Conservation (phyloP, 805 yeast species). For the Pichia exigua region DNA sequence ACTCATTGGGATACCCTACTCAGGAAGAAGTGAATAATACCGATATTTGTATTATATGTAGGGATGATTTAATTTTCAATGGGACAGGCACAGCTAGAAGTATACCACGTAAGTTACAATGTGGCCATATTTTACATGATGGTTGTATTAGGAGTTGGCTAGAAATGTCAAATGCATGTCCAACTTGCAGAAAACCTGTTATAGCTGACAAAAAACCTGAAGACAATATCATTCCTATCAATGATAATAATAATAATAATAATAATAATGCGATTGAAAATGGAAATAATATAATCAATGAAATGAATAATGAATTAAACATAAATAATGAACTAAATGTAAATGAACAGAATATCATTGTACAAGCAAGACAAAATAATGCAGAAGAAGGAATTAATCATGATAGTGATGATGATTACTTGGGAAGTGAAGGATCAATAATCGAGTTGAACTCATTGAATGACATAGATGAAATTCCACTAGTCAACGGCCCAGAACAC, state of each 20-base stretch:
- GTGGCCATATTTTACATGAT: conserved; percentile 84
- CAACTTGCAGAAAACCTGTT: conserved; percentile 77
- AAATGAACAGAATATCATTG: background rate
- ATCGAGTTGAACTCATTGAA: background rate
- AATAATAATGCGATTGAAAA: background rate
- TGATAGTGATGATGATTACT: background rate
- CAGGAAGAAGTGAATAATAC: conserved; percentile 51
- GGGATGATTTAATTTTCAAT: conserved; percentile 71
- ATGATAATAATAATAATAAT: background rate
- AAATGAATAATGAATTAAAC: background rate
- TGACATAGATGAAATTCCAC: background rate
- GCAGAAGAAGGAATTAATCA: background rate
- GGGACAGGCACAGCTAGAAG: conserved; percentile 30
- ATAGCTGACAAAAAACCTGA: conserved; percentile 19
- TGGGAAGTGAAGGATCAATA: background rate
- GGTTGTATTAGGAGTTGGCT: conserved; percentile 92
- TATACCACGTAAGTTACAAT: conserved; percentile 66
- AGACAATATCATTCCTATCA: background rate
- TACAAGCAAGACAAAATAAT: background rate
- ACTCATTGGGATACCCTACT: conserved; percentile 55
- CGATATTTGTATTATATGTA: conserved; percentile 79
- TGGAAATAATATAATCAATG: background rate
- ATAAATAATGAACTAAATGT: background rate
- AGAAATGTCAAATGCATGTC: conserved; percentile 87
- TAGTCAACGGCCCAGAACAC: background rate